Conservation (phyloP, 192 early-diverging fungal species). For the Backusella macrospora region DNA sequence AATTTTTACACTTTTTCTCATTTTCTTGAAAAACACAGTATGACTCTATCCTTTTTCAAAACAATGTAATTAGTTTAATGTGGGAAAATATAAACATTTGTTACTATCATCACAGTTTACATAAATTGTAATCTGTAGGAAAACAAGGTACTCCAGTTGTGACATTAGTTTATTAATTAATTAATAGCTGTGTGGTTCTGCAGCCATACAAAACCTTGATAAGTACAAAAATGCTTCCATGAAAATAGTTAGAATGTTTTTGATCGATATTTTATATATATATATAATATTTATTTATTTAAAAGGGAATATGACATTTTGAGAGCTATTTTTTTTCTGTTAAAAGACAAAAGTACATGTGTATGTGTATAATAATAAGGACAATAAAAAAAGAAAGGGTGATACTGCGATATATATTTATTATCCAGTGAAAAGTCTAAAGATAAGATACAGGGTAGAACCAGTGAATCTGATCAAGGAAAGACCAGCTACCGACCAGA, state of each 20-base stretch:
- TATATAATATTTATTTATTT: not conserved
- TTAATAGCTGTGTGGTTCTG: too few species aligned
- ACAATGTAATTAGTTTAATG: too few species aligned
- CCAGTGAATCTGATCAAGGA: slow-evolving; percentile 72
- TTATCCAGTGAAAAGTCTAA: slow-evolving; percentile 57
- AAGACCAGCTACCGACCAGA: slow-evolving; percentile 76
- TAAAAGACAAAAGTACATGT: not conserved
- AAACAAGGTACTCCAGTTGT: too few species aligned
- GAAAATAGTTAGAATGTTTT: not conserved
- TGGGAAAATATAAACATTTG: too few species aligned
- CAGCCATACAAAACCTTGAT: slow-evolving; percentile 10
- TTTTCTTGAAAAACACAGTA: too few species aligned
- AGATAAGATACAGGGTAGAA: slow-evolving; percentile 64
- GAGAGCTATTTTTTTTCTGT: not conserved
- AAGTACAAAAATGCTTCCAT: not conserved
- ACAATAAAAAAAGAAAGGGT: not conserved
- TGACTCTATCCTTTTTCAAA: too few species aligned
- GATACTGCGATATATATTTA: not conserved
- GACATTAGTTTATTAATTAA: too few species aligned
- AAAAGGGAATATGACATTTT: slow-evolving; percentile 1
- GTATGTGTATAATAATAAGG: not conserved
- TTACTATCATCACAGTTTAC: too few species aligned
- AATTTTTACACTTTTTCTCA: too few species aligned
- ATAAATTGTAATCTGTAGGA: too few species aligned
- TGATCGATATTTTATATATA: not conserved